A percentile compares a stretch with the other conserved stretches of the same genome.
These are phyloP conservation scores for Endoconidiophora laricicola DNA, from an alignment of 2,329 filamentous ascomycete genomes.

Conservation along the genomic window DNA sequence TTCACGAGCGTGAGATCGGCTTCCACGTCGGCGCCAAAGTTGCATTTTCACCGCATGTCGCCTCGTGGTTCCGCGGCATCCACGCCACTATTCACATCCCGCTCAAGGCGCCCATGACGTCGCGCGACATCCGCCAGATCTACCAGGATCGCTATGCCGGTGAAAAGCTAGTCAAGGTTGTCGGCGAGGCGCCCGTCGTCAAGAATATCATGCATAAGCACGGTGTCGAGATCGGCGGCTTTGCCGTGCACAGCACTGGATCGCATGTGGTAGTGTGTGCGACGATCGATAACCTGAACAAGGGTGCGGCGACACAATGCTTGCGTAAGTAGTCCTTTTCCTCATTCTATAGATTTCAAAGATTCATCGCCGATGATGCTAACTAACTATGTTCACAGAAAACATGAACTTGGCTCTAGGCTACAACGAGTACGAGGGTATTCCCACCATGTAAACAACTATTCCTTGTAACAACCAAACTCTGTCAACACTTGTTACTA, in stretches of 20 bases:
- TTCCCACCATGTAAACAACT: conserved; percentile 36
- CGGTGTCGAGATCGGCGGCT: conserved; percentile 84
- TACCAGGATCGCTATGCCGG: conserved; percentile 95
- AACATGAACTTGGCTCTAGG: conserved; percentile 91
- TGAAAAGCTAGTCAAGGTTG: conserved; percentile 85
- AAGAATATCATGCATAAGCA: conserved; percentile 75
- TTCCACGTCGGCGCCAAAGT: conserved; percentile 56
- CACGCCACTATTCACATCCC: conserved; percentile 84
- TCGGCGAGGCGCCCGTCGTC: conserved; percentile 73
- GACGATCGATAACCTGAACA: conserved; percentile 85
- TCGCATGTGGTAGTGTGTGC: conserved; percentile 89
- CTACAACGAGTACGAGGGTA: conserved; percentile 77
- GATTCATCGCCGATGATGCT: neutral
- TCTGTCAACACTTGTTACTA: no score
- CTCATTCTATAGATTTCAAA: neutral
- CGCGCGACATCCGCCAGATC: conserved; percentile 78
- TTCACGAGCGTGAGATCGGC: conserved; percentile 86
- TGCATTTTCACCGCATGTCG: conserved; percentile 84
- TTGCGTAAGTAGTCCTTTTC: conserved; percentile 46
- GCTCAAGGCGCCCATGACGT: conserved; percentile 70
- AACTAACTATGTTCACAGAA: conserved; percentile 30
- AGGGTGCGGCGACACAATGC: conserved; percentile 86
- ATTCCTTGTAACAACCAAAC: neutral
- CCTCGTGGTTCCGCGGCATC: conserved; percentile 95
- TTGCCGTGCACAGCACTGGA: conserved; percentile 78